Evolutionary conservation across 2,329 filamentous ascomycete species (phyloP), one percentile per base, ranked within the genome.

Genomic region (Hymenoscyphus repandus): DNA sequence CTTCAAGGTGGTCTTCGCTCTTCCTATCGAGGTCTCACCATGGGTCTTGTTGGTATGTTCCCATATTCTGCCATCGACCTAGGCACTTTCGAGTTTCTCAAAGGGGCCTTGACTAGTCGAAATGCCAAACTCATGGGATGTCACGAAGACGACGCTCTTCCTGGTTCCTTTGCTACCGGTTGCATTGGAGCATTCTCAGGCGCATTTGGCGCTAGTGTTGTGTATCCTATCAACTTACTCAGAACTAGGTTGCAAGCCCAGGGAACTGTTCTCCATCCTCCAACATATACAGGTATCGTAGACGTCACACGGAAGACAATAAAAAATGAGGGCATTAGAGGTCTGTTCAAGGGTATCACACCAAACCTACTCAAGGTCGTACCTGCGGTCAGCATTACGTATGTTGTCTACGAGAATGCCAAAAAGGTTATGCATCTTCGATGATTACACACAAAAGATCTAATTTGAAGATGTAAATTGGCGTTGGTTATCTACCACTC

Each of bases 1-100:
- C 78, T 77, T 37, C 80, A 83, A 52, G 87, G 88, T 52, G 89
- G 89, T 18, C 59, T 91, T 27, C 75, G 80, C 31, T 78, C 88
- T 6, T 92, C 90, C 56, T 99, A 97, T 69, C 89, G 92, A 48
- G 93, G 93, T 37, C 78, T 99, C 32, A 91, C 90, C 0, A 93
- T 97, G 80, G 93, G 93, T 13, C 77, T 99, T 3, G 73, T 96
- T 45, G 93, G 93, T 66, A 96, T 97, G 83, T 99, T 99, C 63
- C 93, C 93, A 0, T 99, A 97, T 68, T 92, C 90, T 38, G 93
- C 93, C 45, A 95, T 99, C 65, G 93, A 99, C 66, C 85, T 99
- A 64, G 90, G 89, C 58, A 96, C 90, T 0, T 99, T 97, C 64
- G 93, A 99, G 70, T 83, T 93, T 53, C 78, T 96, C 55, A 99